Conservation (phyloP, 2,329 filamentous ascomycete species). For the Sordariomycetes sp. region DNA sequence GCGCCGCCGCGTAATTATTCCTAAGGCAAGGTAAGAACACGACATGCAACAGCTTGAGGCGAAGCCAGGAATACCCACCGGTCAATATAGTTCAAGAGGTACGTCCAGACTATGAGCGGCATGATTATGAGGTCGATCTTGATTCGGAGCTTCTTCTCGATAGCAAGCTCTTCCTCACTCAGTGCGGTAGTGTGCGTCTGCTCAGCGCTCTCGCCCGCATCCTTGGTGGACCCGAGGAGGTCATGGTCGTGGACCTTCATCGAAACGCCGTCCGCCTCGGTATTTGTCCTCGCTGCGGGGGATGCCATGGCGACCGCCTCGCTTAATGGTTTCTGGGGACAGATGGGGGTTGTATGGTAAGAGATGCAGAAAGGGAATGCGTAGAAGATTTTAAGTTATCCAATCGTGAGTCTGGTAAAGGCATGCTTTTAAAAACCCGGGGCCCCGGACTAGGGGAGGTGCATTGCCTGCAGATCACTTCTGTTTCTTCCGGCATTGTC, state of each 20-base stretch:
- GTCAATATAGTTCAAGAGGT: conserved; percentile 30
- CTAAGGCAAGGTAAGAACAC: not conserved
- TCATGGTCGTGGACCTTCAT: too few species aligned
- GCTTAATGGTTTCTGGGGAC: too few species aligned
- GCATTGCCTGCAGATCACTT: not conserved
- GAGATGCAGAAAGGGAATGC: not conserved
- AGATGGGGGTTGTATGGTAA: too few species aligned
- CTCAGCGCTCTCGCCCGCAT: too few species aligned
- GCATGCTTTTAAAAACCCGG: not conserved
- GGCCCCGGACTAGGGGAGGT: not conserved
- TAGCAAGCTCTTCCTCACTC: conserved; percentile 5
- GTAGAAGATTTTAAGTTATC: not conserved
- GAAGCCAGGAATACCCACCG: conserved; percentile 7
- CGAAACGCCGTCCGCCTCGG: too few species aligned
- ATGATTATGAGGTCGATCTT: conserved; percentile 10
- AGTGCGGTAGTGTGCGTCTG: not conserved
- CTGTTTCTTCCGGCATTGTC: too few species aligned
- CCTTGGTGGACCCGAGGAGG: too few species aligned
- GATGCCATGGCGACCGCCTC: too few species aligned
- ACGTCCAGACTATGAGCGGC: conserved; percentile 19
- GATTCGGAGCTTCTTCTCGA: conserved; percentile 9
- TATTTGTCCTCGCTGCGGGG: too few species aligned
- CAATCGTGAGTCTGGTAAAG: not conserved
- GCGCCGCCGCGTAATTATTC: conserved; percentile 3
- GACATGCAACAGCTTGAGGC: too few species aligned